Evolutionary conservation across 2,329 filamentous ascomycete genomes (phyloP).

Genomic region (Botrytis paeoniae): DNA sequence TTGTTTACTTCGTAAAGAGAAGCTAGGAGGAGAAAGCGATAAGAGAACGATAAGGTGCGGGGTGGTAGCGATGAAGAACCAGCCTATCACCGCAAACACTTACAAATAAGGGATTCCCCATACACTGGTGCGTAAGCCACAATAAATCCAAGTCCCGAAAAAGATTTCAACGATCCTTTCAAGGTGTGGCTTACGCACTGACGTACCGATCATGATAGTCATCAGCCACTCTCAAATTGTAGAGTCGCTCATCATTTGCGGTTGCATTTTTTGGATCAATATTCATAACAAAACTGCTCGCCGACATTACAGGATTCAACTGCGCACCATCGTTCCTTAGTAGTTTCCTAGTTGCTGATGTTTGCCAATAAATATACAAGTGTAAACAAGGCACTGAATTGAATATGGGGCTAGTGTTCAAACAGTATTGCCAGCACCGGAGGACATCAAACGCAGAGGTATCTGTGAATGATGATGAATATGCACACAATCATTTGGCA

Average conservation of each 20-base stretch:
- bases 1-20: not conserved
- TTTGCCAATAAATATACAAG: not conserved
- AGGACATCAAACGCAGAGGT: not conserved
- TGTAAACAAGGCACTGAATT: not conserved
- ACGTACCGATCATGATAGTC: not conserved
- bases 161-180: no score
- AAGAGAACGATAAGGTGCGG: constrained; percentile 3
- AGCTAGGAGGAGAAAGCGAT: not conserved
- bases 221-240: not conserved
- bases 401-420: not conserved
- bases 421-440: not conserved
- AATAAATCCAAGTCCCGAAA: no score
- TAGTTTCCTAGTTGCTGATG: not conserved
- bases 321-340: not conserved
- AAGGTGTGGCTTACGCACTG: no score
- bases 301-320: not conserved
- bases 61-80: not conserved
- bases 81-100: not conserved
- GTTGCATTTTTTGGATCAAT: not conserved
- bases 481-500: not conserved
- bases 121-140: no score
- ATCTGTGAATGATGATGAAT: not conserved
- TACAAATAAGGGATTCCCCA: no score
- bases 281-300: not conserved
- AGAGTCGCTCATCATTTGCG: not conserved